Evolutionary conservation across 2,329 filamentous ascomycete genomes (phyloP).

Genomic region (Xylaria sp.): DNA sequence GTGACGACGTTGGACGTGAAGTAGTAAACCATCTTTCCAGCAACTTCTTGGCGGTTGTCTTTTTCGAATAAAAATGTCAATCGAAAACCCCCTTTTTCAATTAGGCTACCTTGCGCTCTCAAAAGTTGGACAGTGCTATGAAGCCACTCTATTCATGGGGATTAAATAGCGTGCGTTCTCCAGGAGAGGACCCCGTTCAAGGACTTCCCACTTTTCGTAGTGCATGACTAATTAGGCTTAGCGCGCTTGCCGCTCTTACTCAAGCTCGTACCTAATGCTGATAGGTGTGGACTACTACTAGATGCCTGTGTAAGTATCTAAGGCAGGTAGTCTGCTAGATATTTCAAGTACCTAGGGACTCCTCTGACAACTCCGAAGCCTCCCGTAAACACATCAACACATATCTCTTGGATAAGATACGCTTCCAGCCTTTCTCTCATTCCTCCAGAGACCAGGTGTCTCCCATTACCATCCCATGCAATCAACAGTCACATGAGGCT

Average conservation of each 20-base stretch:
- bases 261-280: not conserved
- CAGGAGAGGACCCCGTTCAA: not conserved
- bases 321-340: not conserved
- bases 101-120: not conserved
- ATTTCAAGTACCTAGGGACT: not conserved
- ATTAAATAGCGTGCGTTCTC: not conserved
- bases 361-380: no score
- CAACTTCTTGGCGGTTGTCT: not conserved
- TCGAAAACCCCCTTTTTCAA: not conserved
- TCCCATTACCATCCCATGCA: not conserved
- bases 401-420: no score
- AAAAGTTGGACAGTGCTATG: not conserved
- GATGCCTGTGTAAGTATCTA: not conserved
- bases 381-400: no score
- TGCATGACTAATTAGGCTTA: not conserved
- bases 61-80: not conserved
- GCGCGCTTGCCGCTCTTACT: not conserved
- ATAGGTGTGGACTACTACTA: no score
- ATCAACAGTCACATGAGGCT: not conserved
- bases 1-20: constrained; percentile 87
- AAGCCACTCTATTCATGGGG: not conserved
- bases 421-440: no score
- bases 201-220: not conserved
- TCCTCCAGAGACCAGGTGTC: no score
- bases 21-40: constrained; percentile 84